These are phyloP conservation scores for Candida pini DNA, from an alignment of 805 yeast species.

Conservation along the genomic window DNA sequence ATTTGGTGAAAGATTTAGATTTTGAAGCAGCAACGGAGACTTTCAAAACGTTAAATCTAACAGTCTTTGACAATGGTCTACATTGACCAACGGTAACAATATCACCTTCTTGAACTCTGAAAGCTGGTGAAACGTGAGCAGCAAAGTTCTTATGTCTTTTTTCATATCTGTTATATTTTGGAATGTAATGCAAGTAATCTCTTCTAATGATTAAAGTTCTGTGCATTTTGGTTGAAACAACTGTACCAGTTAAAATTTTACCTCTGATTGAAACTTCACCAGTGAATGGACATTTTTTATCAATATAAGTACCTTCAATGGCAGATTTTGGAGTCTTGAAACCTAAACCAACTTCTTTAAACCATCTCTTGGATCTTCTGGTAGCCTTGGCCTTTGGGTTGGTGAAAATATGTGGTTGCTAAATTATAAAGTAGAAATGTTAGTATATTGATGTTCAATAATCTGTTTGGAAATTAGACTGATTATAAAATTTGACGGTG, in stretches of 20 bases:
- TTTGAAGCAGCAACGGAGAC: constrained; percentile 85
- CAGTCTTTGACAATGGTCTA: constrained; percentile 99
- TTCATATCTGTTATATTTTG: constrained; percentile 99
- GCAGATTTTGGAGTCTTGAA: constrained; percentile 99
- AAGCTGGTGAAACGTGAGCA: constrained; percentile 99
- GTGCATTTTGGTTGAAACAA: constrained; percentile 99
- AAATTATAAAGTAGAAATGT: constrained; percentile 1
- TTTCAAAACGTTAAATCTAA: constrained; percentile 98
- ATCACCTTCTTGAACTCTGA: constrained; percentile 99
- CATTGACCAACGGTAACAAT: constrained; percentile 99
- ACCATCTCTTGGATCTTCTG: constrained; percentile 99
- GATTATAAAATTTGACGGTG: neutral
- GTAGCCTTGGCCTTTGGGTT: constrained; percentile 99
- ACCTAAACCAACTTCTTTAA: constrained; percentile 99
- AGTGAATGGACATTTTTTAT: constrained; percentile 99
- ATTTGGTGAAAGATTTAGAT: constrained; percentile 94
- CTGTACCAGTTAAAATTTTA: constrained; percentile 98
- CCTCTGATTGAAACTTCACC: constrained; percentile 99
- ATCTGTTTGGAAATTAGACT: too few relatives aligned
- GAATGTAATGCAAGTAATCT: constrained; percentile 99
- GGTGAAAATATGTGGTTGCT: constrained; percentile 99
- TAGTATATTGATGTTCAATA: neutral
- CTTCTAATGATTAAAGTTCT: constrained; percentile 99
- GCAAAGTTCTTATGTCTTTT: constrained; percentile 99
- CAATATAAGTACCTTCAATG: constrained; percentile 97